Base-by-base conservation (phyloP, 257 asterid species). In the Fraxinus excelsior region DNA sequence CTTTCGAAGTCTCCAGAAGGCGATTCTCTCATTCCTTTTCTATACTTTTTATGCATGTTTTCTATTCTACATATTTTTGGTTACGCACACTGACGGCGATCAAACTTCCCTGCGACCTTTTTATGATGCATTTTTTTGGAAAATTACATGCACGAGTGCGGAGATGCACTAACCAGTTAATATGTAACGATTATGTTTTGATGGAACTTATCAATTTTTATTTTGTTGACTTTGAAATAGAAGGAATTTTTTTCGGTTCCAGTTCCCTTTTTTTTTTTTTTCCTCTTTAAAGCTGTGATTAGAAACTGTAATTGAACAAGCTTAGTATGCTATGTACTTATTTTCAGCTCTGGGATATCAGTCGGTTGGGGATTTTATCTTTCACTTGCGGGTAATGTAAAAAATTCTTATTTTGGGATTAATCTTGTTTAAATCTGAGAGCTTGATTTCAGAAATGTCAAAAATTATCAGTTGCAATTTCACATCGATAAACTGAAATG, bases 321-420 rank as follows among this genome's bases (percentile, higher is more conserved):
- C 72, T 72, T 28, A 28, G 60, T 67, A 29, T 46, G 18, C 32
- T 73, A 19, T 70, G 68, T 4, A 58, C 9, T 29, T 2, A 34
- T 56, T 71, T 79, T 40, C 78, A 65, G 80, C 80, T 70, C 62
- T 65, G 69, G 78, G 80, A 67, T 82, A 70, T 74, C 46, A 46
- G 77, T 72, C 73, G 71, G n/a, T 70, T 28, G 74, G 72, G 67
- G 26, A 71, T 44, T 72, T 71, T 31, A 35, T 75, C 76, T 79
- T n/a, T 78, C 80, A 74, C 72, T 67, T 35, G 80, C 78, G 70
- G 80, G 80, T 77, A 80, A 65, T 76, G 42, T 34, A 23, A 71
- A 49, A 2, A 38, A 56, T 58, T 11, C 80, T 21, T 11, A 32
- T 76, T 76, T n/a, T 62, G 49, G 11, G 44, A 32, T 40, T 5